A percentile compares a stretch with the other conserved stretches of the same genome.
Evolutionary conservation across 2,329 filamentous ascomycete species (phyloP).

Genomic region (Mycocentrospora acerina): DNA sequence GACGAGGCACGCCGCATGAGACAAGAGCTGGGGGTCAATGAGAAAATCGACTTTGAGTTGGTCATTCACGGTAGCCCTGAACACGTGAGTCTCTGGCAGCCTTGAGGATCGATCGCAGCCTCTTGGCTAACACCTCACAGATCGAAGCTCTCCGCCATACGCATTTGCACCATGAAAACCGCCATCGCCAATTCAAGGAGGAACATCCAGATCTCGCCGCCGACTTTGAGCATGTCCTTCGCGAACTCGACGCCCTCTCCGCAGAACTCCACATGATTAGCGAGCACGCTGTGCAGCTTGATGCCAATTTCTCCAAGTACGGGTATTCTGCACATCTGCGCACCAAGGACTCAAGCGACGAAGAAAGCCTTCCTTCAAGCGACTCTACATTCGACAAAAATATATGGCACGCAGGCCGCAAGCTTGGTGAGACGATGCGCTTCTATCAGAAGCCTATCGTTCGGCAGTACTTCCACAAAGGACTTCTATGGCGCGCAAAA

Average conservation of each 20-base stretch:
- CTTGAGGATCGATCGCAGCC: no score
- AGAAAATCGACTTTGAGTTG: slow-evolving; percentile 54
- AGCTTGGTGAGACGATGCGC: slow-evolving; percentile 52
- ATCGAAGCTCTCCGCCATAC: slow-evolving; percentile 53
- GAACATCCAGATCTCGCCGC: slow-evolving; percentile 55
- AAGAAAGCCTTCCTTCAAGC: slow-evolving; percentile 6
- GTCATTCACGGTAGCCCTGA: slow-evolving; percentile 60
- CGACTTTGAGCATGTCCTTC: slow-evolving; percentile 58
- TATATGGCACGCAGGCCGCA: slow-evolving; percentile 39
- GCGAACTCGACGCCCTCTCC: slow-evolving; percentile 56
- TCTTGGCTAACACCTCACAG: slow-evolving; percentile 11
- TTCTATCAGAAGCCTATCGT: slow-evolving; percentile 62
- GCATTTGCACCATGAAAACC: slow-evolving; percentile 56
- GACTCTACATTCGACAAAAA: slow-evolving; percentile 35
- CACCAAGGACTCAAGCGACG: slow-evolving; percentile 25
- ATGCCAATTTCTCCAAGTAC: slow-evolving; percentile 64
- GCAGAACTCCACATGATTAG: slow-evolving; percentile 57
- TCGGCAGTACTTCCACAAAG: slow-evolving; percentile 67
- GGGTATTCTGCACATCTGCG: slow-evolving; percentile 62
- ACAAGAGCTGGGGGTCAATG: slow-evolving; percentile 44
- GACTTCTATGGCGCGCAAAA: slow-evolving; percentile 62
- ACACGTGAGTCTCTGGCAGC: slow-evolving; percentile 42
- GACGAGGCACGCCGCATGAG: slow-evolving; percentile 56
- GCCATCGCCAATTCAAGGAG: slow-evolving; percentile 50
- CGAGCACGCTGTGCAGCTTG: slow-evolving; percentile 56